Evolutionary conservation across 495 filamentous ascomycete genomes (phyloP).

Genomic region (Cenococcum geophilum): DNA sequence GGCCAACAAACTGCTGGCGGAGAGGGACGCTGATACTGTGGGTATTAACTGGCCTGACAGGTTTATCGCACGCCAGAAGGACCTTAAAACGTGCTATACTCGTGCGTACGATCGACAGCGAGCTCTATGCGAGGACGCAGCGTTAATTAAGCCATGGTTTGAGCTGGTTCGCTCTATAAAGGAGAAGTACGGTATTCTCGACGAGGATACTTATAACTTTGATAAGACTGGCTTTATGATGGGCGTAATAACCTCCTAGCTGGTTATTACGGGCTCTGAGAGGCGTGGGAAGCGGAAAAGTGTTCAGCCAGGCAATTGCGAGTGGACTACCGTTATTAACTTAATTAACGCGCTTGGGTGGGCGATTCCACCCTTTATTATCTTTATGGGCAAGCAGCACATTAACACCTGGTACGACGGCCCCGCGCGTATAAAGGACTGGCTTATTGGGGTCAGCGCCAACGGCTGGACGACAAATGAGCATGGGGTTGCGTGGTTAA

Average conservation of each 20-base stretch:
- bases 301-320: slow-evolving; percentile 7
- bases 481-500: slow-evolving; percentile 1
- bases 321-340: slow-evolving; percentile 16
- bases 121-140: slow-evolving; percentile 40
- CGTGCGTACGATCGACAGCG: slow-evolving; percentile 37
- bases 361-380: slow-evolving; percentile 15
- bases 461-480: slow-evolving; percentile 15
- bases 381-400: slow-evolving; percentile 2
- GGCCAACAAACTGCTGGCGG: neutral
- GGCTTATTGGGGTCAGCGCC: neutral
- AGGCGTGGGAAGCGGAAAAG: neutral
- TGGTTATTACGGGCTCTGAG: slow-evolving; percentile 1
- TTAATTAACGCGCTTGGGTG: slow-evolving; percentile 1
- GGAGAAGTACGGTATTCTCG: slow-evolving; percentile 37
- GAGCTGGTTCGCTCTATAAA: slow-evolving; percentile 1
- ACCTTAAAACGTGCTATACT: slow-evolving; percentile 36
- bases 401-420: slow-evolving; percentile 10
- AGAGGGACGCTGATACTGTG: neutral
- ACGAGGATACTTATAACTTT: slow-evolving; percentile 35
- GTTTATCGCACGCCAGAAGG: slow-evolving; percentile 31
- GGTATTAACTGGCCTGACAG: slow-evolving; percentile 12
- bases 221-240: slow-evolving; percentile 7
- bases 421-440: slow-evolving; percentile 3
- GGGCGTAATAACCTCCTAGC: neutral
- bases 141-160: slow-evolving; percentile 37